A percentile compares a stretch with the other conserved stretches of the same genome.
Evolutionary conservation across 2,329 filamentous ascomycete species (phyloP).

Genomic region (Arachnopeziza araneosa): DNA sequence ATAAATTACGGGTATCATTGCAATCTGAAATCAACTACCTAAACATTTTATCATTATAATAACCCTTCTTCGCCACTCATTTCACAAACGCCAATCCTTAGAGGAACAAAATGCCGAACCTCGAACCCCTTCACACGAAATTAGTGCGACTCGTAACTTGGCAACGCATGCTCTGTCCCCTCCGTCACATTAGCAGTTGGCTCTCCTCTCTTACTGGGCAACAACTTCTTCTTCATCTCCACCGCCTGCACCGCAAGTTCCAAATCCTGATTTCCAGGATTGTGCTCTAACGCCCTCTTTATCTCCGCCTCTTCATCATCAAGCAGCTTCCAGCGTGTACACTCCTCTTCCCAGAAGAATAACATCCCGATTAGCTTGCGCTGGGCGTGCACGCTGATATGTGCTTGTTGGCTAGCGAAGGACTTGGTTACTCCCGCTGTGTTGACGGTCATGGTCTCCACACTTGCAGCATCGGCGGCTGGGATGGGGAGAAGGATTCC

Average conservation of each 20-base stretch:
- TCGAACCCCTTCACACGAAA: neutral
- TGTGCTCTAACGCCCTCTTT: conserved; percentile 1
- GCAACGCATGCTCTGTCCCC: neutral
- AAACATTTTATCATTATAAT: no score
- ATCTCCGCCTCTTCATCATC: conserved; percentile 20
- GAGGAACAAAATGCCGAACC: no score
- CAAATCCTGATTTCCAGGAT: neutral
- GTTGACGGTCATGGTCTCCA: conserved; percentile 12
- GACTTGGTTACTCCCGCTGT: conserved; percentile 15
- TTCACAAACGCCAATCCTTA: no score
- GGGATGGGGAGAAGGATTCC: conserved; percentile 9
- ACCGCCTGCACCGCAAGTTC: neutral
- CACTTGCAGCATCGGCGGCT: neutral
- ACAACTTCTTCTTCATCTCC: conserved; percentile 2
- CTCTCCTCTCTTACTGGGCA: neutral
- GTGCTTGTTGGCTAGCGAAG: conserved; percentile 22
- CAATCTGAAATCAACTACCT: no score
- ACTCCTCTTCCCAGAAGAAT: conserved; percentile 29
- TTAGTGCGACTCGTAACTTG: neutral
- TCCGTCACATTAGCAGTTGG: neutral
- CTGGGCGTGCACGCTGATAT: conserved; percentile 21
- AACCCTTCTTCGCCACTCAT: no score
- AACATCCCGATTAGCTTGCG: conserved; percentile 26
- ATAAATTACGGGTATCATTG: no score
- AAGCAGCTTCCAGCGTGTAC: conserved; percentile 20